Conservation (phyloP, 1,284 basidiomycete species). For the Apiotrichum brassicae region DNA sequence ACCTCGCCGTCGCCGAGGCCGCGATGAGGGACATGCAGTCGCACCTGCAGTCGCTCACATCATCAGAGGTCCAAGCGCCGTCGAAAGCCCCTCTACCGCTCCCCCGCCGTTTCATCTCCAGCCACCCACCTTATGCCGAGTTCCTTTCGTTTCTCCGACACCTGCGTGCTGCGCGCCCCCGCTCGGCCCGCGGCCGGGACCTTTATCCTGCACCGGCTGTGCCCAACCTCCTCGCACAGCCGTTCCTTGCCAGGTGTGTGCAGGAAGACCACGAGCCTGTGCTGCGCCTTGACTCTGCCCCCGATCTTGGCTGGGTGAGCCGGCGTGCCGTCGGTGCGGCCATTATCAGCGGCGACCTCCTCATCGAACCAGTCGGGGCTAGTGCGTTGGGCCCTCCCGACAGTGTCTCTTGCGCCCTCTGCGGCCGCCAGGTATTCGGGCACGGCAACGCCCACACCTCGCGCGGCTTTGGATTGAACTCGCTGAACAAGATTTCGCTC, state of each 20-base stretch:
- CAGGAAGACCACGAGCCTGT: slow-evolving; percentile 92
- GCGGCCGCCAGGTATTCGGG: slow-evolving; percentile 53
- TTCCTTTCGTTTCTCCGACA: slow-evolving; percentile 76
- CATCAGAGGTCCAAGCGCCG: slow-evolving; percentile 8
- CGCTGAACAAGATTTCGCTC: slow-evolving; percentile 41
- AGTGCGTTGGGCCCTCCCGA: slow-evolving; percentile 25
- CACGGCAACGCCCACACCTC: slow-evolving; percentile 2
- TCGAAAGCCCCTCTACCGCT: not conserved
- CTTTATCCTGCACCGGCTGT: slow-evolving; percentile 56
- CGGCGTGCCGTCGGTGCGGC: slow-evolving; percentile 78
- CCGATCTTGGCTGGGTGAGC: slow-evolving; percentile 87
- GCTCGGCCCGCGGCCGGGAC: slow-evolving; percentile 10
- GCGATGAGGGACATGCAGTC: slow-evolving; percentile 74
- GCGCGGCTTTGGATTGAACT: slow-evolving; percentile 58
- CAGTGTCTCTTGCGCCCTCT: slow-evolving; percentile 59
- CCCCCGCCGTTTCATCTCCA: slow-evolving; percentile 53
- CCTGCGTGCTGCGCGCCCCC: slow-evolving; percentile 63
- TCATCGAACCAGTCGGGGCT: slow-evolving; percentile 70
- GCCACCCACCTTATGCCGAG: slow-evolving; percentile 76
- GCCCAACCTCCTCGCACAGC: slow-evolving; percentile 64
- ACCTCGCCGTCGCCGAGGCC: slow-evolving; percentile 76
- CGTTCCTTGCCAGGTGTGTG: slow-evolving; percentile 74
- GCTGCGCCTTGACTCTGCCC: slow-evolving; percentile 84
- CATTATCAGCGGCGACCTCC: slow-evolving; percentile 78
- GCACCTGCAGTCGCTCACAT: slow-evolving; percentile 64